These are phyloP conservation scores for Juglanconis oblonga DNA, from an alignment of 2,329 filamentous ascomycete species.

Conservation along the genomic window DNA sequence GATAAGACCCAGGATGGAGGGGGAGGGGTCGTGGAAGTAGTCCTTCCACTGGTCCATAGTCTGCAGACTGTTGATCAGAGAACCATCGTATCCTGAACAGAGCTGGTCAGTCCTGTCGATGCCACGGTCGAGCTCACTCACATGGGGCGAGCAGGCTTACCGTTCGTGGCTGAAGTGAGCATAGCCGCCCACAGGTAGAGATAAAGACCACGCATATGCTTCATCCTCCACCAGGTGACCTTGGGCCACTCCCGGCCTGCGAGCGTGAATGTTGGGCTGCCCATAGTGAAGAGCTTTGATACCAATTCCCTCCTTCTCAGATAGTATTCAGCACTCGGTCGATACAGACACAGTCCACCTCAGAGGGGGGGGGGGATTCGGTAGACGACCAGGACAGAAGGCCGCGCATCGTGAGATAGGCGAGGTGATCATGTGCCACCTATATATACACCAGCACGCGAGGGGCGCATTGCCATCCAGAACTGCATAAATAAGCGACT, in stretches of 20 bases:
- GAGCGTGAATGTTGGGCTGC: slow-evolving; percentile 22
- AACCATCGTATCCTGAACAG: slow-evolving; percentile 36
- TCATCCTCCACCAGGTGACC: slow-evolving; percentile 30
- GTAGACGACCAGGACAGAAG: not conserved
- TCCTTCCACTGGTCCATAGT: slow-evolving; percentile 41
- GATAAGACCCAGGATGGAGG: slow-evolving; percentile 38
- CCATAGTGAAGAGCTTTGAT: slow-evolving; percentile 16
- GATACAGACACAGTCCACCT: not conserved
- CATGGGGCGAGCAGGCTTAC: slow-evolving; percentile 17
- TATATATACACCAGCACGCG: slow-evolving; percentile 6
- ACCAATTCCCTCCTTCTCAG: not conserved
- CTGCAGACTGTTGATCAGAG: slow-evolving; percentile 45
- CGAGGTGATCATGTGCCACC: not conserved
- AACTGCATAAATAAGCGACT: too few relatives aligned
- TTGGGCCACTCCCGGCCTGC: slow-evolving; percentile 25
- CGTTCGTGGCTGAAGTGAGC: slow-evolving; percentile 34
- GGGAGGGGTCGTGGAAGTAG: slow-evolving; percentile 29
- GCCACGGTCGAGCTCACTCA: not conserved
- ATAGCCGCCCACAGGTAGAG: slow-evolving; percentile 32
- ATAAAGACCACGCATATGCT: slow-evolving; percentile 30
- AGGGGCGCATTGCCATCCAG: too few relatives aligned
- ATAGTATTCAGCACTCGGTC: not conserved
- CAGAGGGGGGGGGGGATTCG: too few relatives aligned
- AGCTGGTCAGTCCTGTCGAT: not conserved
- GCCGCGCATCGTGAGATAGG: not conserved